phyloP scores from a whole-genome alignment of 148 eudicot species.

The Linanthus parryae region DNA sequence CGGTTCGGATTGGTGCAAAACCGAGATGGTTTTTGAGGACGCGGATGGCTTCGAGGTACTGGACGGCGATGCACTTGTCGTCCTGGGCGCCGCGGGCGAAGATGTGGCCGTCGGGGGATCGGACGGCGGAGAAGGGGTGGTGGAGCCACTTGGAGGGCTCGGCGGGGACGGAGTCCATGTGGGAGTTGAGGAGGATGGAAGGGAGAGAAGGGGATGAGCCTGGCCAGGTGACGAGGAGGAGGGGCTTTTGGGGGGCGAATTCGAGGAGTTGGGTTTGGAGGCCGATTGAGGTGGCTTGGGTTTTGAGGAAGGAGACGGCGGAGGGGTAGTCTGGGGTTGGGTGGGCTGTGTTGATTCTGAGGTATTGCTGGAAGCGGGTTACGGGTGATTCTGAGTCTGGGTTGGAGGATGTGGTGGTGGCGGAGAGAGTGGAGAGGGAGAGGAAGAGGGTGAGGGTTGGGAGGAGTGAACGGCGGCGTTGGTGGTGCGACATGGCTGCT shows the following conservation, averaged over 20 bases:
- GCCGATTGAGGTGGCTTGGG: conserved; percentile 42
- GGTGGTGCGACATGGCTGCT: not conserved
- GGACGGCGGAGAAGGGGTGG: conserved; percentile 56
- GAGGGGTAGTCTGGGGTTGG: conserved; percentile 69
- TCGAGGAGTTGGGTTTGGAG: conserved; percentile 40
- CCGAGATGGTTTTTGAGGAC: conserved; percentile 16
- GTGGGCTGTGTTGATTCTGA: conserved; percentile 82
- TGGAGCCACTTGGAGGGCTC: conserved; percentile 68
- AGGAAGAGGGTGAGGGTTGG: conserved; percentile 28
- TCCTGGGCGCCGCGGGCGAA: conserved; percentile 88
- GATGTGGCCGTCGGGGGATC: conserved; percentile 43
- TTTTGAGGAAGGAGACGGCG: conserved; percentile 48
- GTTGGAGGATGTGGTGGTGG: conserved; percentile 4
- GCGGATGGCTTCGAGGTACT: conserved; percentile 74
- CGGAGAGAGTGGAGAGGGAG: conserved; percentile 12
- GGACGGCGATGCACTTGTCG: conserved; percentile 74
- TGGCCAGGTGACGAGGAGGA: conserved; percentile 64
- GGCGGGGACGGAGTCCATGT: conserved; percentile 90
- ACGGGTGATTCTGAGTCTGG: conserved; percentile 23
- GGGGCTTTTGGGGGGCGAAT: conserved; percentile 46
- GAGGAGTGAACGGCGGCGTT: not conserved
- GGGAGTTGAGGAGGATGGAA: conserved; percentile 85
- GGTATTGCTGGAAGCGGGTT: conserved; percentile 59
- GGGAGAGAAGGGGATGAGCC: conserved; percentile 69
- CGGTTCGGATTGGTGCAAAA: conserved; percentile 37